Conservation (phyloP, 140 eudicot species). For the Senecio squalidus region DNA sequence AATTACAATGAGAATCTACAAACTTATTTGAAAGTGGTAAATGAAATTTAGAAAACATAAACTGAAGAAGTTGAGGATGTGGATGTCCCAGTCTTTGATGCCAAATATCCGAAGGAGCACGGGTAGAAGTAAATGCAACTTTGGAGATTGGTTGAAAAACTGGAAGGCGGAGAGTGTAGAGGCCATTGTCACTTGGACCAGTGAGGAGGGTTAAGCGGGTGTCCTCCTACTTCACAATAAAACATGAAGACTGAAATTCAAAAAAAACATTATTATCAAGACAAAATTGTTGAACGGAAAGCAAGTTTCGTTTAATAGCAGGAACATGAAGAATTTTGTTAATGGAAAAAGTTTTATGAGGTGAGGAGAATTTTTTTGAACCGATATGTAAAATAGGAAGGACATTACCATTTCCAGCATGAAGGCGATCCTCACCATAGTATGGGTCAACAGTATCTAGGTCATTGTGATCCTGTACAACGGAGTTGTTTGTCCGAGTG, state of each 20-base stretch:
- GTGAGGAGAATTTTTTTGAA: not conserved
- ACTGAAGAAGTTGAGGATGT: not conserved
- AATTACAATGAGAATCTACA: not conserved
- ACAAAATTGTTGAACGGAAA: constrained; percentile 1
- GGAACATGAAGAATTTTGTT: not conserved
- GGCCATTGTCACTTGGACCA: not conserved
- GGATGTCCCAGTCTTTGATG: constrained; percentile 6
- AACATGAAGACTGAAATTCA: not conserved
- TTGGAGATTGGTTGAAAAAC: not conserved
- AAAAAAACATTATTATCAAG: constrained; percentile 1
- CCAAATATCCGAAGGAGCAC: not conserved
- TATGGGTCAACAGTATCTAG: not conserved
- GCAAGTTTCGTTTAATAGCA: not conserved
- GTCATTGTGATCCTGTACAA: not conserved
- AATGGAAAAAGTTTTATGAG: not conserved
- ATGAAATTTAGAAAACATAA: not conserved
- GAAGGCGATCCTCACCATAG: not conserved
- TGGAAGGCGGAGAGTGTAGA: not conserved
- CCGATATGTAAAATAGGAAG: not conserved
- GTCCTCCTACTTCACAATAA: not conserved
- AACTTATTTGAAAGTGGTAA: not conserved
- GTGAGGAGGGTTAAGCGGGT: not conserved
- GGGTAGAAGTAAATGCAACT: not conserved
- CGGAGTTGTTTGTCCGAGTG: not conserved
- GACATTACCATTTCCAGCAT: not conserved